phyloP scores from a whole-genome alignment of 768 basidiomycete genomes.

The Chalciporus pseudorubinellus region DNA sequence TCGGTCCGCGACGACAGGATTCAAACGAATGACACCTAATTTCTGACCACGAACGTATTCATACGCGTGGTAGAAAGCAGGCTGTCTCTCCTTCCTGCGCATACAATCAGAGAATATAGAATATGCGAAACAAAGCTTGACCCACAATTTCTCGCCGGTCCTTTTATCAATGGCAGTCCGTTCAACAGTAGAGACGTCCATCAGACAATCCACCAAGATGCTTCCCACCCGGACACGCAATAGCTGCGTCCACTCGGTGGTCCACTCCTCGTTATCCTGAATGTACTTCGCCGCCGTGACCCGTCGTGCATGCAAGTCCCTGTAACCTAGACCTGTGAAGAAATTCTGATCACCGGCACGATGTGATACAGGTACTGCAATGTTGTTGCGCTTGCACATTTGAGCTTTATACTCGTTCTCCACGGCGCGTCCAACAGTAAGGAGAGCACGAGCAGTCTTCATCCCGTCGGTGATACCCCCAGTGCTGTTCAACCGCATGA shows the following conservation, averaged over 20 bases:
- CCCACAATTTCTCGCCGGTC: constrained; percentile 63
- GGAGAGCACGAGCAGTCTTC: constrained; percentile 82
- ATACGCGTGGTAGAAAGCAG: constrained; percentile 88
- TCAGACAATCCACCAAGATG: constrained; percentile 76
- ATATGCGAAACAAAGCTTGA: constrained; percentile 8
- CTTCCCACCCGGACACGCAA: constrained; percentile 78
- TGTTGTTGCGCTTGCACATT: constrained; percentile 65
- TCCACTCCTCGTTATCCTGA: constrained; percentile 68
- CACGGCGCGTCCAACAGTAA: constrained; percentile 77
- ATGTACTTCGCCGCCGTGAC: constrained; percentile 63
- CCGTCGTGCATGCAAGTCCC: constrained; percentile 59
- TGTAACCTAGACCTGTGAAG: constrained; percentile 62
- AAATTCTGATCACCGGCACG: constrained; percentile 37
- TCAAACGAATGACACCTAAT: constrained; percentile 87
- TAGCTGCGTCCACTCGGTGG: constrained; percentile 78
- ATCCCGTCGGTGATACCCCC: constrained; percentile 82
- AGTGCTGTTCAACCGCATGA: constrained; percentile 76
- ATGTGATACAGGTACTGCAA: constrained; percentile 42
- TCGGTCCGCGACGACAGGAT: constrained; percentile 73
- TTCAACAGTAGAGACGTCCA: constrained; percentile 78
- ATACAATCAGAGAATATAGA: constrained; percentile 4
- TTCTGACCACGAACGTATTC: constrained; percentile 93
- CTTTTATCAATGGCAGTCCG: constrained; percentile 55
- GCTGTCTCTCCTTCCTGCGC: constrained; percentile 70
- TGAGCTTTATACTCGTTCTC: constrained; percentile 90